Percentiles rank a stretch among this genome's conserved stretches.
phyloP scores from a whole-genome alignment of 805 yeast species.

The Cyberlindnera mrakii region DNA sequence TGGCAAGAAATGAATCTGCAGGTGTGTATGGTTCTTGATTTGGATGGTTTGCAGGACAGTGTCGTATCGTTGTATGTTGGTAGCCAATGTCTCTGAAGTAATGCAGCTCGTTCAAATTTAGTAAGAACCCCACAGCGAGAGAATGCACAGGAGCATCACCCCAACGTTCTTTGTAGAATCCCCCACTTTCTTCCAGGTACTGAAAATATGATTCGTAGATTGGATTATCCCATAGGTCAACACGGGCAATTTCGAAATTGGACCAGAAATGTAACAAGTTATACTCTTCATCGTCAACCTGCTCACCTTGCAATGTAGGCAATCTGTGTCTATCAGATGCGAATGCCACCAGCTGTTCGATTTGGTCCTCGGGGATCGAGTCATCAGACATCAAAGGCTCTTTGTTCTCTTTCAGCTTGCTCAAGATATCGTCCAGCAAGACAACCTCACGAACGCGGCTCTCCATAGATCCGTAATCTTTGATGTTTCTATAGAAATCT shows the following conservation, averaged over 20 bases:
- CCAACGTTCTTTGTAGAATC: conserved; percentile 91
- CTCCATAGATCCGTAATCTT: conserved; percentile 20
- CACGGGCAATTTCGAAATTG: conserved; percentile 84
- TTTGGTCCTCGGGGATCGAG: conserved; percentile 24
- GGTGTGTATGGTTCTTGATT: conserved; percentile 42
- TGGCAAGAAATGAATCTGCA: conserved; percentile 27
- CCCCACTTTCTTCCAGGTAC: conserved; percentile 64
- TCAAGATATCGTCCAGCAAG: conserved; percentile 26
- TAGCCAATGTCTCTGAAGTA: conserved; percentile 93
- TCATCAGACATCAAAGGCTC: conserved; percentile 8
- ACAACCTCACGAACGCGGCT: conserved; percentile 25
- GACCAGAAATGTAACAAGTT: conserved; percentile 89
- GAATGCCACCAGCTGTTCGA: conserved; percentile 33
- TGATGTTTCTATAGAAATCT: conserved; percentile 22
- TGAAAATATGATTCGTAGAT: conserved; percentile 63
- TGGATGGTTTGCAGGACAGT: conserved; percentile 69
- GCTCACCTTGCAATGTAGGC: conserved; percentile 39
- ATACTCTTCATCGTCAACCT: conserved; percentile 61
- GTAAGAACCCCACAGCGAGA: conserved; percentile 71
- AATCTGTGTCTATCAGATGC: conserved; percentile 29
- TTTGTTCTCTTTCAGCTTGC: conserved; percentile 4
- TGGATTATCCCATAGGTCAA: conserved; percentile 64
- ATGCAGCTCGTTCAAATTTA: conserved; percentile 67
- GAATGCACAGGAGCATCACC: conserved; percentile 97
- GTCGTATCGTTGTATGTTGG: conserved; percentile 70